Evolutionary conservation across 2,329 filamentous ascomycete species (phyloP).

Genomic region (Fusarium longipes): DNA sequence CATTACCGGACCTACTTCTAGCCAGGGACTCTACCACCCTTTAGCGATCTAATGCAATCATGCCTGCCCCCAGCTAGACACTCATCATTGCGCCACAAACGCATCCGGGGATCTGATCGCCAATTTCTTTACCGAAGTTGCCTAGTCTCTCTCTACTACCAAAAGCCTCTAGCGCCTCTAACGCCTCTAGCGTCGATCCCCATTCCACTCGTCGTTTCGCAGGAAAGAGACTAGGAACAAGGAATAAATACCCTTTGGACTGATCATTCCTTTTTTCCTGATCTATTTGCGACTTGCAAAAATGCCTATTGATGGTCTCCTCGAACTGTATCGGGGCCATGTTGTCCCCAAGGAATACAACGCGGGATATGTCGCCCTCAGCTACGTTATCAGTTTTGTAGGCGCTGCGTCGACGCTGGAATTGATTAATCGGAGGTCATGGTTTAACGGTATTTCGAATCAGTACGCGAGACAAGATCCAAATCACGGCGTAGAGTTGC

Average conservation of each 20-base stretch:
- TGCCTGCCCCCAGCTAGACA: neutral
- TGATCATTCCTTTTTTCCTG: neutral
- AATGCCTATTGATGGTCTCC: constrained; percentile 14
- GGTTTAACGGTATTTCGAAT: constrained; percentile 24
- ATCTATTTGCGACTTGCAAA: neutral
- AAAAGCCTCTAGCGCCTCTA: neutral
- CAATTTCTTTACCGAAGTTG: neutral
- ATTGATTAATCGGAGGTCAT: constrained; percentile 23
- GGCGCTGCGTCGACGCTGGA: constrained; percentile 26
- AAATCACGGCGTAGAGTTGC: neutral
- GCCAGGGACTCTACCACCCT: neutral
- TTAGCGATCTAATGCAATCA: neutral
- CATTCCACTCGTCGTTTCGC: neutral
- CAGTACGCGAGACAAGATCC: neutral
- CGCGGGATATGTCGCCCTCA: constrained; percentile 14
- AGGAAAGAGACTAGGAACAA: neutral
- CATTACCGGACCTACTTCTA: neutral
- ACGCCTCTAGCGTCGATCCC: constrained; percentile 6
- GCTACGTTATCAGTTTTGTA: constrained; percentile 22
- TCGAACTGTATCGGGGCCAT: constrained; percentile 16
- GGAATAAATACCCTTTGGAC: neutral
- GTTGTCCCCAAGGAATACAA: constrained; percentile 25
- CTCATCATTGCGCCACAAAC: constrained; percentile 1
- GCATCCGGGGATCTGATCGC: constrained; percentile 4
- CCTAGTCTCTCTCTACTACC: neutral